These are phyloP conservation scores for Paecilomyces sp. DNA, from an alignment of 2,329 filamentous ascomycete species.

Conservation along the genomic window DNA sequence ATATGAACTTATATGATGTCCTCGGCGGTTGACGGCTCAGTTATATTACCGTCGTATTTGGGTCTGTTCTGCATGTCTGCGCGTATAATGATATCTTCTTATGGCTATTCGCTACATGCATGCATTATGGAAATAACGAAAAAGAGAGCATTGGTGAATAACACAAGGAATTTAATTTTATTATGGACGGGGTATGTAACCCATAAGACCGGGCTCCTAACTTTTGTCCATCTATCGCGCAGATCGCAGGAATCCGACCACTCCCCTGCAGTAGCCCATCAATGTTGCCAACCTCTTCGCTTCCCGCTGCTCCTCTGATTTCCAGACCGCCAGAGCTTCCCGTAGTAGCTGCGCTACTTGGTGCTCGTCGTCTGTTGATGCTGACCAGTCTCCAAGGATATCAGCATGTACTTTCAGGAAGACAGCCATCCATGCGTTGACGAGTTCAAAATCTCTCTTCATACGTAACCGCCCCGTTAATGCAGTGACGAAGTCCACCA, in stretches of 20 bases:
- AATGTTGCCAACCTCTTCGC: slow-evolving; percentile 63
- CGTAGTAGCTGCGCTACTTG: slow-evolving; percentile 48
- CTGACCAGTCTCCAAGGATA: slow-evolving; percentile 40
- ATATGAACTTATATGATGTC: neutral
- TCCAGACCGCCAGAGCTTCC: slow-evolving; percentile 61
- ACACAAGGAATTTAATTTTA: neutral
- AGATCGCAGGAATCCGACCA: slow-evolving; percentile 71
- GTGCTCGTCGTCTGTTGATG: slow-evolving; percentile 38
- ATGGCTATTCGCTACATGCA: neutral
- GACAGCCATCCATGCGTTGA: slow-evolving; percentile 96
- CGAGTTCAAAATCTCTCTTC: slow-evolving; percentile 81
- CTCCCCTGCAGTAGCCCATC: slow-evolving; percentile 81
- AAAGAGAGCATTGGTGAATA: neutral
- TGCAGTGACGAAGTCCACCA: slow-evolving; percentile 72
- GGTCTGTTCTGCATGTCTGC: neutral
- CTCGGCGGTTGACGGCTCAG: neutral
- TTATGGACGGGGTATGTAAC: neutral
- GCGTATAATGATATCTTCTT: neutral
- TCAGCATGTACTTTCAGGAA: slow-evolving; percentile 75
- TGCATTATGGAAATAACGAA: too few species aligned
- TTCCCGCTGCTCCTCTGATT: slow-evolving; percentile 64
- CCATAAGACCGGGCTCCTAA: neutral
- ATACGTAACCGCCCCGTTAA: slow-evolving; percentile 63
- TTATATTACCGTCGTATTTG: neutral
- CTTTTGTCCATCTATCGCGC: slow-evolving; percentile 26